Evolutionary conservation across 176 grass and related monocot species (phyloP), one percentile per base, ranked within the genome.

Genomic region (Eleusine coracana): DNA sequence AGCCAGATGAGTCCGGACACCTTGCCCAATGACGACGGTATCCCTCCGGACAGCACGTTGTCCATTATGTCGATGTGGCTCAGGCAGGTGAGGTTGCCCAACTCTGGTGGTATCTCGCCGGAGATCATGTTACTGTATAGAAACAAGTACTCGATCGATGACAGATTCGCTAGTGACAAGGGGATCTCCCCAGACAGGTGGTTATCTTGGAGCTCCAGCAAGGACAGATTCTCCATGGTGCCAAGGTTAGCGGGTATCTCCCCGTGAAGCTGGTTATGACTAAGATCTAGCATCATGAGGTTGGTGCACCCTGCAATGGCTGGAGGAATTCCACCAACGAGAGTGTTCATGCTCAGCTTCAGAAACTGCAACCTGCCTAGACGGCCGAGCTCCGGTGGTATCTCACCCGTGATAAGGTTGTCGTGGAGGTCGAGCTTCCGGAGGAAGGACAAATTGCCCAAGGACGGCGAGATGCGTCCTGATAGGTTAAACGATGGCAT

Each of bases 391-490:
- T 80, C 54, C 7, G 13, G 4, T 7, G 86, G 86, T 36, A 92
- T 48, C 46, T 79, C 11, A 3, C 90, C 90, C n/a, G 46, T 11
- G 12, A 90, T 56, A 1, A 41, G 20, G 88, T 86, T 90, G 15
- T 71, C 6, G 1, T 31, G 2, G 25, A 90, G 56, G 36, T 84
- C 10, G 4, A 91, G 75, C n/a, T 16, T 10, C 42, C 18, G 27
- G 51, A 87, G 81, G 42, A 80, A 87, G 37, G 89, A 86, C 23
- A 91, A 66, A 48, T 87, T 87, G 55, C 74, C 74, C 75, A 87
- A 45, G 37, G 50, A 87, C 3, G 80, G 80, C 1, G 84, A 76
- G 28, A 91, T 63, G 58, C 49, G 46, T 2, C 88, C 83, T 0
- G 83, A 71, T 3, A 91, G 38, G 41, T 49, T 25, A 39, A 36